phyloP scores from a whole-genome alignment of 2,329 filamentous ascomycete species.

The Paecilomyces dactylethromorphus region DNA sequence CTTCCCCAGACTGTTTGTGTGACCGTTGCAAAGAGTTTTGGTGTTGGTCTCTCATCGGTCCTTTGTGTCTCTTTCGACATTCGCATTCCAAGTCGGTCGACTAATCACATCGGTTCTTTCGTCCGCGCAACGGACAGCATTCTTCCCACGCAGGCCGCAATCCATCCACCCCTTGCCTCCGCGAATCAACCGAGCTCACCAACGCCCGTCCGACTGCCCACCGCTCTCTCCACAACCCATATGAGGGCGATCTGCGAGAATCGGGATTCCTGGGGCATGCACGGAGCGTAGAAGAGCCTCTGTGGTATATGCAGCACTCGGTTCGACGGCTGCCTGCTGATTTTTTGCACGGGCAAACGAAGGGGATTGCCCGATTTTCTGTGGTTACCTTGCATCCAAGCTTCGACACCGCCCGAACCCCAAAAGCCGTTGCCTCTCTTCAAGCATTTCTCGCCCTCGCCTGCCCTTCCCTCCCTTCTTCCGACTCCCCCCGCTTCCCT shows the following conservation, averaged over 20 bases:
- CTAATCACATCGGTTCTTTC: conserved; percentile 22
- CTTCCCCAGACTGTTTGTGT: conserved; percentile 17
- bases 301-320: conserved; percentile 17
- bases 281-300: conserved; percentile 33
- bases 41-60: conserved; percentile 16
- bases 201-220: conserved; percentile 21
- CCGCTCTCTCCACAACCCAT: conserved; percentile 23
- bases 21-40: conserved; percentile 29
- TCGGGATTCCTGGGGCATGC: conserved; percentile 35
- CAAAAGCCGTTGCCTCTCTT: conserved; percentile 4
- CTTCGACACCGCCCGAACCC: background rate
- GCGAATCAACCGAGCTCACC: conserved; percentile 22
- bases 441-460: conserved; percentile 2
- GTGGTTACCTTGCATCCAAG: conserved; percentile 27
- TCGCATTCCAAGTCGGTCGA: conserved; percentile 25
- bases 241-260: conserved; percentile 31
- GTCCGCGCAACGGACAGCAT: conserved; percentile 25
- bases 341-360: conserved; percentile 26
- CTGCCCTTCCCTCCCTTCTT: conserved; percentile 10
- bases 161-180: conserved; percentile 25
- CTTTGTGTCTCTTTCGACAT: conserved; percentile 29
- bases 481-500: conserved; percentile 20
- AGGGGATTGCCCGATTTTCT: conserved; percentile 23
- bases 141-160: conserved; percentile 19
- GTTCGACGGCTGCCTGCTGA: conserved; percentile 18